Evolutionary conservation across 2,329 filamentous ascomycete genomes (phyloP).

Genomic region (Aspergillus melleus): DNA sequence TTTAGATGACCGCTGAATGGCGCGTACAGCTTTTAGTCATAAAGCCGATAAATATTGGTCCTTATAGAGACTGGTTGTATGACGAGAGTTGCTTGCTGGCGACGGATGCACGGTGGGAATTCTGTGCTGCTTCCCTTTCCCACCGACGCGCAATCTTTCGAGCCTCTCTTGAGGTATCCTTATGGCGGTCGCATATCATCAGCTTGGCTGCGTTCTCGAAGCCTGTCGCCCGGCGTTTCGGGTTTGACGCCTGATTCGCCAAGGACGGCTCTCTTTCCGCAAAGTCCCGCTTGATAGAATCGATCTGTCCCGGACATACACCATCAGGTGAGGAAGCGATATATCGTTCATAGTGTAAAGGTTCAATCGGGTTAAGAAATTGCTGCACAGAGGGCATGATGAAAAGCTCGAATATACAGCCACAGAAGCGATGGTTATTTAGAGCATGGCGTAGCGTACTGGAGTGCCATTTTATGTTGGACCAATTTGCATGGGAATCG

Average conservation of each 20-base stretch:
- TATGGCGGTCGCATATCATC: constrained; percentile 6
- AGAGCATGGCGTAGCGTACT: no score
- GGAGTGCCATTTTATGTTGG: no score
- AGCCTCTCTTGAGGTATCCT: constrained; percentile 1
- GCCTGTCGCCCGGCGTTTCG: constrained; percentile 5
- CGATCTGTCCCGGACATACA: constrained; percentile 2
- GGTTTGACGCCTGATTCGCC: constrained; percentile 1
- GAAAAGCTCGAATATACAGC: no score
- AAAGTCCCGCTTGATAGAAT: background rate
- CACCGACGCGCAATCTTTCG: background rate
- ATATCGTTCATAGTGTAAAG: constrained; percentile 9
- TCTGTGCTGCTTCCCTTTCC: constrained; percentile 5
- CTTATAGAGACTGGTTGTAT: constrained; percentile 2
- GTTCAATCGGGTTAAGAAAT: no score
- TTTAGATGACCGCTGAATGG: constrained; percentile 1
- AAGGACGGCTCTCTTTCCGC: constrained; percentile 4
- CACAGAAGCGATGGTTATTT: no score
- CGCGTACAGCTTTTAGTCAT: background rate
- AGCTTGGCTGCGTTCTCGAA: constrained; percentile 6
- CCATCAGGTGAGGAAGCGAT: constrained; percentile 4
- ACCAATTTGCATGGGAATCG: no score
- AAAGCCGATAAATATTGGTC: background rate
- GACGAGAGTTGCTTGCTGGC: constrained; percentile 1
- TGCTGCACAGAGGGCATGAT: no score
- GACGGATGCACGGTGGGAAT: constrained; percentile 4